These are phyloP conservation scores for Dioszegia aurantiaca DNA, from an alignment of 768 basidiomycete species.

Conservation along the genomic window DNA sequence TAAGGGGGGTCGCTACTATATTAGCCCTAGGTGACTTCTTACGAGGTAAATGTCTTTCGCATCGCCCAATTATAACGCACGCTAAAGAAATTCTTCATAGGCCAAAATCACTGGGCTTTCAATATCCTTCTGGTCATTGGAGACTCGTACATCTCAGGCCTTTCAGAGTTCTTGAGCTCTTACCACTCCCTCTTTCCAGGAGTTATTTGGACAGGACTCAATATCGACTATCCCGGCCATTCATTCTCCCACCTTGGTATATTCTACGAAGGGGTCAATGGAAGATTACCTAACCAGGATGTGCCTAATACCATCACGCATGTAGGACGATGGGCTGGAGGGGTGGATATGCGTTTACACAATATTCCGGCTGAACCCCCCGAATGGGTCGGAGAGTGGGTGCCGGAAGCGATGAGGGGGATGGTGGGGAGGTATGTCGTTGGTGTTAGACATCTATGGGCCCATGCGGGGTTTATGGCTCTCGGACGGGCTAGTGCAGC, in stretches of 20 bases:
- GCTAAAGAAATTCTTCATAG: slow-evolving; percentile 16
- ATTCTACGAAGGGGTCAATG: slow-evolving; percentile 93
- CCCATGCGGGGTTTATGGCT: slow-evolving; percentile 71
- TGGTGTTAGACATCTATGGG: slow-evolving; percentile 65
- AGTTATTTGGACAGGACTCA: slow-evolving; percentile 91
- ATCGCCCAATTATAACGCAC: neutral
- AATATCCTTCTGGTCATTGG: slow-evolving; percentile 86
- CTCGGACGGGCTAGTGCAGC: slow-evolving; percentile 78
- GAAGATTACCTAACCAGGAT: slow-evolving; percentile 93
- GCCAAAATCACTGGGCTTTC: slow-evolving; percentile 75
- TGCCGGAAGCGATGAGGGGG: neutral
- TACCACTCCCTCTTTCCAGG: slow-evolving; percentile 77
- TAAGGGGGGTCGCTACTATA: slow-evolving; percentile 81
- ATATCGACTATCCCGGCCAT: slow-evolving; percentile 93
- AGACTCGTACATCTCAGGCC: slow-evolving; percentile 83
- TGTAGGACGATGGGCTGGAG: slow-evolving; percentile 68
- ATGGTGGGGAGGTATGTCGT: slow-evolving; percentile 26
- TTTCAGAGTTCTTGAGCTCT: slow-evolving; percentile 83
- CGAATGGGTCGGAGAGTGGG: neutral
- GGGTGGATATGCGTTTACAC: slow-evolving; percentile 76
- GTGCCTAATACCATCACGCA: slow-evolving; percentile 75
- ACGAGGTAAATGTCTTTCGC: slow-evolving; percentile 60
- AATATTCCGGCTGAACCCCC: slow-evolving; percentile 58
- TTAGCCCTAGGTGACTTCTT: slow-evolving; percentile 79
- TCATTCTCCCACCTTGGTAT: slow-evolving; percentile 95